Conservation (phyloP, 2,329 filamentous ascomycete genomes). For the Sphaerulina vaccinii region DNA sequence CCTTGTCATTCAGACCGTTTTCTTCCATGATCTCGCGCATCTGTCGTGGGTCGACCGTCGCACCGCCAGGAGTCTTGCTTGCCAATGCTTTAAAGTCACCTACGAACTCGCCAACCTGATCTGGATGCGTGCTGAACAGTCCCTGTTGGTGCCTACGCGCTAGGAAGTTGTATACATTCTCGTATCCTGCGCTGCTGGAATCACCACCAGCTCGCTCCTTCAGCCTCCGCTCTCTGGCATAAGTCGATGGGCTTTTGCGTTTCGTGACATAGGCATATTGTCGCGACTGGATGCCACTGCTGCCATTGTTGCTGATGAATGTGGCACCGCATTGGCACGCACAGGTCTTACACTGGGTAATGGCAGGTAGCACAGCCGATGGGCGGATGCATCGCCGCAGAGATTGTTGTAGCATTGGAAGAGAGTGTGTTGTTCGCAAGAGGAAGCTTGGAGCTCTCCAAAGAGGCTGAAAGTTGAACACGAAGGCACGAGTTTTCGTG, state of each 20-base stretch:
- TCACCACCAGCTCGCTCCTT: background rate
- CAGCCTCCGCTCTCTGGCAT: background rate
- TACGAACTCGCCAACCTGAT: constrained; percentile 16
- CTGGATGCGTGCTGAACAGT: constrained; percentile 5
- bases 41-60: constrained; percentile 3
- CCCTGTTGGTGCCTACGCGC: background rate
- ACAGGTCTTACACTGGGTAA: constrained; percentile 20
- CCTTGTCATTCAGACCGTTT: constrained; percentile 3
- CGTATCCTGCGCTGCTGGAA: background rate
- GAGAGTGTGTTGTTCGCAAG: too few species aligned
- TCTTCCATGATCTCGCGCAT: constrained; percentile 14
- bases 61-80: background rate
- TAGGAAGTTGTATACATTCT: background rate
- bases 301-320: background rate
- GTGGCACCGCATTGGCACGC: constrained; percentile 21
- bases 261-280: constrained; percentile 3
- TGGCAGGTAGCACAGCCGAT: background rate
- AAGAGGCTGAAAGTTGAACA: constrained; percentile 3
- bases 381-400: constrained; percentile 15
- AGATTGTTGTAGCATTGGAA: constrained; percentile 23
- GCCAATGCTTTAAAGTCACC: constrained; percentile 11
- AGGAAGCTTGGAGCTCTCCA: constrained; percentile 4
- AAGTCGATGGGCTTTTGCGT: constrained; percentile 18
- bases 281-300: background rate
- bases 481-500: background rate